Percentiles rank a stretch among this genome's conserved stretches.
These are phyloP conservation scores for Picea engelmannii DNA, from an alignment of 83 land plant species.

Conservation along the genomic window DNA sequence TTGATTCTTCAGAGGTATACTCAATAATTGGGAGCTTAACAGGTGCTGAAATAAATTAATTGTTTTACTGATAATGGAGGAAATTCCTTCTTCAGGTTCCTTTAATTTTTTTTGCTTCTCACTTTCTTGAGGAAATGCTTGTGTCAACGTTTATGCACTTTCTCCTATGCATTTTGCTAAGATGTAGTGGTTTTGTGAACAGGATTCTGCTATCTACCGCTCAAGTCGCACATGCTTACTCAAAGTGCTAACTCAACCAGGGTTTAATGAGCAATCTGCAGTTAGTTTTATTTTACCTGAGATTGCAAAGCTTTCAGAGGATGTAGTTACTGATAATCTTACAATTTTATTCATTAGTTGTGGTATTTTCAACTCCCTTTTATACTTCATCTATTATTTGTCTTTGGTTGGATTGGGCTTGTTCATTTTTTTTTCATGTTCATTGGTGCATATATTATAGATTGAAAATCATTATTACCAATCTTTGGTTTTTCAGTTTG, in stretches of 20 bases:
- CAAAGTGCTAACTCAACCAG: constrained; percentile 27
- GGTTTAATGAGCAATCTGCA: constrained; percentile 26
- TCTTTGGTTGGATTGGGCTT: constrained; percentile 18
- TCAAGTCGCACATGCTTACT: constrained; percentile 34
- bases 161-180: constrained; percentile 1
- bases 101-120: not conserved
- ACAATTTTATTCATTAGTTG: constrained; percentile 49
- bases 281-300: constrained; percentile 75
- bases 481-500: not conserved
- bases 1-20: constrained; percentile 16
- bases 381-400: not conserved
- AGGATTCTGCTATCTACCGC: constrained; percentile 47
- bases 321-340: constrained; percentile 48
- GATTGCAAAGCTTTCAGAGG: constrained; percentile 53
- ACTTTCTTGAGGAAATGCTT: not conserved
- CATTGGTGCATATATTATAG: not conserved
- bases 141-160: not conserved
- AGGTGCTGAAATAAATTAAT: not conserved
- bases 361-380: constrained; percentile 33
- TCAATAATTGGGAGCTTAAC: not conserved
- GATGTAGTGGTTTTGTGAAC: constrained; percentile 4
- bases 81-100: not conserved
- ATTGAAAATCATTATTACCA: not conserved
- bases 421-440: not conserved
- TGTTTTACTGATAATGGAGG: not conserved